phyloP scores from a whole-genome alignment of 257 asterid genomes.

The Haberlea rhodopensis region DNA sequence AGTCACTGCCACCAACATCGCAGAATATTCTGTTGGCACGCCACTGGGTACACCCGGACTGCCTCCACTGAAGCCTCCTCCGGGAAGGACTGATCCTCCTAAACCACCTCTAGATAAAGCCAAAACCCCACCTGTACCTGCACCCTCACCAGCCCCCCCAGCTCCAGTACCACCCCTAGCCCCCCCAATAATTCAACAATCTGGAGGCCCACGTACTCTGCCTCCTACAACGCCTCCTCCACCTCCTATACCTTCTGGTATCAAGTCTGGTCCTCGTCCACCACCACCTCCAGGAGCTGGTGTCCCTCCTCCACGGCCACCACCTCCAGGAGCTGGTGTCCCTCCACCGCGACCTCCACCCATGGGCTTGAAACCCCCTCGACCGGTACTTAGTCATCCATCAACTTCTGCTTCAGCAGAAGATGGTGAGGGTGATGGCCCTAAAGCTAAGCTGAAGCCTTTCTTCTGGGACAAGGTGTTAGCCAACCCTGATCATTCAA shows the following conservation, averaged over 20 bases:
- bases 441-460: conserved; percentile 88
- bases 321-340: conserved; percentile 42
- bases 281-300: conserved; percentile 19
- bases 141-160: conserved; percentile 25
- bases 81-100: conserved; percentile 52
- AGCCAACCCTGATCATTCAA: conserved; percentile 76
- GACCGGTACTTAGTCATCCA: conserved; percentile 36
- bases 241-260: conserved; percentile 30
- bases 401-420: conserved; percentile 31
- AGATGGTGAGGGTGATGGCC: conserved; percentile 35
- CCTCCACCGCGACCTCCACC: conserved; percentile 54
- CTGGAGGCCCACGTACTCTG: conserved; percentile 32
- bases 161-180: conserved; percentile 27
- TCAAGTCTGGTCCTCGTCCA: conserved; percentile 36
- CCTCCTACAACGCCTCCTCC: conserved; percentile 43
- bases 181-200: conserved; percentile 27
- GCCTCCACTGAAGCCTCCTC: conserved; percentile 82
- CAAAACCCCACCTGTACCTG: conserved; percentile 36
- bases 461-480: conserved; percentile 97
- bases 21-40: conserved; percentile 27
- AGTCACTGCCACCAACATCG: conserved; percentile 25
- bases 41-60: conserved; percentile 38
- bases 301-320: conserved; percentile 31
- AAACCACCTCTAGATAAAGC: conserved; percentile 32
- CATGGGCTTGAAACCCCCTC: conserved; percentile 50